phyloP scores from a whole-genome alignment of 768 basidiomycete species.

The Grammothele lineata region DNA sequence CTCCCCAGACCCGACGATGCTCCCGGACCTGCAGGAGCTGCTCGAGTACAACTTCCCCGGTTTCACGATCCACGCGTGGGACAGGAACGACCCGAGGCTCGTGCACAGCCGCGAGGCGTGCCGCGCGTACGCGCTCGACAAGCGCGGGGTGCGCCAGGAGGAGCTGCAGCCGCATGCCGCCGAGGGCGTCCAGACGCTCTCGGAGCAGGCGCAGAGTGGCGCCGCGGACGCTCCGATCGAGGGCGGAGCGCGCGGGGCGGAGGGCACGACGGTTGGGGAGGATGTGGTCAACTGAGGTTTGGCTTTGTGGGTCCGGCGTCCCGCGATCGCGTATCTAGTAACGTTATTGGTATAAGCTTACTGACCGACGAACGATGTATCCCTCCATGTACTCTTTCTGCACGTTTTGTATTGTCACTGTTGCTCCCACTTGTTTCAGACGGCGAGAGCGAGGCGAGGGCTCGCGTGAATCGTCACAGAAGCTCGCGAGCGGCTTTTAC shows the following conservation, averaged over 20 bases:
- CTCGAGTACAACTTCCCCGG: constrained; percentile 74
- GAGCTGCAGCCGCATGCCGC: constrained; percentile 61
- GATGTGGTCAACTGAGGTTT: background rate
- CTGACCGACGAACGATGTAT: no score
- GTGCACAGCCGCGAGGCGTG: constrained; percentile 61
- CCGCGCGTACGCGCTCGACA: constrained; percentile 55
- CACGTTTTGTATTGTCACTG: no score
- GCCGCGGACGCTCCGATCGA: background rate
- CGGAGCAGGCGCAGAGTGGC: constrained; percentile 15
- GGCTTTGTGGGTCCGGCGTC: background rate
- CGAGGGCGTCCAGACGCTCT: constrained; percentile 52
- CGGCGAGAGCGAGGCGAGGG: no score
- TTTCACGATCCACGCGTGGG: constrained; percentile 50
- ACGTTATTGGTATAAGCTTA: no score
- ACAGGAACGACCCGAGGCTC: constrained; percentile 52
- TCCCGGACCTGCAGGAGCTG: constrained; percentile 57
- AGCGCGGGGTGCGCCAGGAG: constrained; percentile 53
- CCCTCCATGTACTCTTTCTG: no score
- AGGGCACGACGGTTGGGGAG: constrained; percentile 5
- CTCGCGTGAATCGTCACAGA: no score
- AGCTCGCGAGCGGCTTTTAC: no score
- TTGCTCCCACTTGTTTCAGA: no score
- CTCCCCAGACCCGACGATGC: constrained; percentile 59
- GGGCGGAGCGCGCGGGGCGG: background rate
- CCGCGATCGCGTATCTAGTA: no score